Conservation (phyloP, 352 stramenopile genomes). For the Globisporangium spinosum region DNA sequence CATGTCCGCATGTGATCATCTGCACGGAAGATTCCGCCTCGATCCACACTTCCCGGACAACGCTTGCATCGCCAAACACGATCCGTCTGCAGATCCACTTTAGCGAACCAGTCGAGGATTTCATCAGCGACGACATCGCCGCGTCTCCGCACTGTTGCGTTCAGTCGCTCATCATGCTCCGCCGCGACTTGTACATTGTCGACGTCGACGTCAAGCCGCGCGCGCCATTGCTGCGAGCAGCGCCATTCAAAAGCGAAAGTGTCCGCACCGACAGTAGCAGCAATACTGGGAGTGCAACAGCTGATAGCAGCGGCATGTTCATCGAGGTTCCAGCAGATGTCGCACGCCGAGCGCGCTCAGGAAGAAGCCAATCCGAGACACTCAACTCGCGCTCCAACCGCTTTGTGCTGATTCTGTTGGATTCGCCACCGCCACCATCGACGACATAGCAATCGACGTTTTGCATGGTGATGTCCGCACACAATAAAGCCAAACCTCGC, state of each 20-base stretch:
- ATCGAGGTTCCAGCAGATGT: constrained; percentile 17
- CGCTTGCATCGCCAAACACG: not conserved
- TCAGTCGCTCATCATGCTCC: constrained; percentile 36
- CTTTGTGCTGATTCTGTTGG: constrained; percentile 1
- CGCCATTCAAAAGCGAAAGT: not conserved
- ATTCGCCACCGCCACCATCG: no score
- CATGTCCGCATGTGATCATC: constrained; percentile 21
- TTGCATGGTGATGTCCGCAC: not conserved
- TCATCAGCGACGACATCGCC: constrained; percentile 55
- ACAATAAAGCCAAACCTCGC: not conserved
- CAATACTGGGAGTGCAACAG: no score
- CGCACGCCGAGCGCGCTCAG: constrained; percentile 8
- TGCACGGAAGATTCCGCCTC: constrained; percentile 10
- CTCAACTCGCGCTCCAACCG: constrained; percentile 17
- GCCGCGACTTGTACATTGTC: constrained; percentile 36
- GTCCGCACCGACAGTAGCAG: not conserved
- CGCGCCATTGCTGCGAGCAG: not conserved
- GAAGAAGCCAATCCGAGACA: not conserved
- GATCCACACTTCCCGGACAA: constrained; percentile 12
- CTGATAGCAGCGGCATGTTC: constrained; percentile 3
- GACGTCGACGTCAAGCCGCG: constrained; percentile 13
- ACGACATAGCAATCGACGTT: not conserved
- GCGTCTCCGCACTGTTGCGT: constrained; percentile 23
- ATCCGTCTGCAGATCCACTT: constrained; percentile 62
- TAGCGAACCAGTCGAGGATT: constrained; percentile 57